phyloP scores from a whole-genome alignment of 2,329 filamentous ascomycete genomes.

The Stachybotrys elegans region DNA sequence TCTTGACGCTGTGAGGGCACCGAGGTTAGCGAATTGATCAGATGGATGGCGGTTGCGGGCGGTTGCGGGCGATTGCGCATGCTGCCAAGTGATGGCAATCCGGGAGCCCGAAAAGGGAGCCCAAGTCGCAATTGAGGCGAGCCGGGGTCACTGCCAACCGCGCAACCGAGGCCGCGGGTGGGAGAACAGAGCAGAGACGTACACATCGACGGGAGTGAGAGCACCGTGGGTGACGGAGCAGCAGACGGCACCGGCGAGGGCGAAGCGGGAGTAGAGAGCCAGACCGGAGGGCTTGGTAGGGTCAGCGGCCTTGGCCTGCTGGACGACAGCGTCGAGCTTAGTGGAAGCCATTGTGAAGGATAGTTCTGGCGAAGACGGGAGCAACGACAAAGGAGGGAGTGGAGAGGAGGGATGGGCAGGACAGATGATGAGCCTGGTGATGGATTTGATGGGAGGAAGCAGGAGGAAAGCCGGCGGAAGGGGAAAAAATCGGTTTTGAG shows the following conservation, averaged over 20 bases:
- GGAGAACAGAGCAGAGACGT: slow-evolving; percentile 51
- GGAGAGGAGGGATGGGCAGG: neutral
- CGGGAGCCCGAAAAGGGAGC: too few species aligned
- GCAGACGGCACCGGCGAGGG: slow-evolving; percentile 95
- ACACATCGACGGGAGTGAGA: slow-evolving; percentile 99
- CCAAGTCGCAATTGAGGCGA: too few species aligned
- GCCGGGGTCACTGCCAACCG: too few species aligned
- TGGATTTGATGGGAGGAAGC: neutral
- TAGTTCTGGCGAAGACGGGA: neutral
- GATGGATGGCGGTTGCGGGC: too few species aligned
- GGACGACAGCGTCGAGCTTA: slow-evolving; percentile 40
- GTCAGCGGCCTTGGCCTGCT: slow-evolving; percentile 34
- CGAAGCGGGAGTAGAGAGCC: slow-evolving; percentile 88
- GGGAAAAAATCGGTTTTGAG: neutral
- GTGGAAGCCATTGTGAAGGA: slow-evolving; percentile 38
- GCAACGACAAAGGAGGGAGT: slow-evolving; percentile 2
- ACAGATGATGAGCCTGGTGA: neutral
- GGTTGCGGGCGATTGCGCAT: neutral
- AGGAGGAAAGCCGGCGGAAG: neutral
- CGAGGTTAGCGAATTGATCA: neutral
- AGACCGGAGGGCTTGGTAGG: slow-evolving; percentile 44
- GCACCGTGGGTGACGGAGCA: slow-evolving; percentile 96
- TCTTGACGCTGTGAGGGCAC: slow-evolving; percentile 69
- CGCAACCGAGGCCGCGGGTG: too few species aligned
- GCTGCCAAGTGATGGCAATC: too few species aligned